Evolutionary conservation across 768 basidiomycete species (phyloP).

Genomic region (Kwoniella pini): DNA sequence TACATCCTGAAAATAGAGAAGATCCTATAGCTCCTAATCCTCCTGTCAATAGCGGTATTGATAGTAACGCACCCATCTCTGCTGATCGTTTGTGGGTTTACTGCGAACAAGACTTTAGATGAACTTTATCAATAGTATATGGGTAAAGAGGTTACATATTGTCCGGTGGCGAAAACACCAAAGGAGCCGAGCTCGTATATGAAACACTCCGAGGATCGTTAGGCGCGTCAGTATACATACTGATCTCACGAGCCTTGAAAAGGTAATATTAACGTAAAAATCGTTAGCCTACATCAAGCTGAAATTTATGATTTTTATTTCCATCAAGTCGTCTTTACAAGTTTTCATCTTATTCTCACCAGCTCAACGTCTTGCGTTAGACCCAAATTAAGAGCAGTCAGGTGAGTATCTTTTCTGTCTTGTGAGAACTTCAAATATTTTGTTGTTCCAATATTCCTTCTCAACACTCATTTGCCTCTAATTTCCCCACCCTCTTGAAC

Average conservation of each 20-base stretch:
- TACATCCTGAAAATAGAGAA: constrained; percentile 65
- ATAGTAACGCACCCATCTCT: constrained; percentile 58
- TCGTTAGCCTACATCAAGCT: no score
- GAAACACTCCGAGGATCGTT: background rate
- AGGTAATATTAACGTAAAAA: no score
- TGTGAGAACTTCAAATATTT: no score
- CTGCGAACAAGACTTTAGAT: background rate
- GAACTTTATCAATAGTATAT: background rate
- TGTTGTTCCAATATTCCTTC: no score
- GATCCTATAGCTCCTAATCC: constrained; percentile 60
- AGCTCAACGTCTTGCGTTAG: no score
- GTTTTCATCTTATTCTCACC: no score
- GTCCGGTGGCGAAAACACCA: background rate
- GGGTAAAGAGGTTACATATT: background rate
- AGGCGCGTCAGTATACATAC: background rate
- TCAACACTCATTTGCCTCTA: background rate
- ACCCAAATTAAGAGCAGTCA: no score
- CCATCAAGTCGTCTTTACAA: no score
- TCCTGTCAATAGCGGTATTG: constrained; percentile 56
- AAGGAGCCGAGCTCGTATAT: background rate
- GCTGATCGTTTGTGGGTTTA: background rate
- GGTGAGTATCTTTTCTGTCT: no score
- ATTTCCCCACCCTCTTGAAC: background rate
- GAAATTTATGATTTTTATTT: no score
- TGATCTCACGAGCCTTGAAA: no score